These are phyloP conservation scores for Cicer arietinum DNA, from an alignment of 306 rosid genomes.

Conservation along the genomic window DNA sequence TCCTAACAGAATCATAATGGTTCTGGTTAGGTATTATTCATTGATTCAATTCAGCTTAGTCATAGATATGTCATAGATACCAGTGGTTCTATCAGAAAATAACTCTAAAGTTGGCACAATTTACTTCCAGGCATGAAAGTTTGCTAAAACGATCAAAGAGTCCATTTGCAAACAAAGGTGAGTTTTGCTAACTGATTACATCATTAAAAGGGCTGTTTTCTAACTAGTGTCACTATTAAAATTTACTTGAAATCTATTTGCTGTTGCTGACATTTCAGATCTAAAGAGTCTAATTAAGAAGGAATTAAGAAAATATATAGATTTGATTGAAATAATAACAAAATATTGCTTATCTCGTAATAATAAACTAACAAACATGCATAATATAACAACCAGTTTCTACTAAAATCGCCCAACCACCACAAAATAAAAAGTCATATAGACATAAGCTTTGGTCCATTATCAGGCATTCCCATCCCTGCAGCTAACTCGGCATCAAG, in stretches of 20 bases:
- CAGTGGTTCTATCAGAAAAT: too few species aligned
- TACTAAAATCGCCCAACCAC: slow-evolving; percentile 1
- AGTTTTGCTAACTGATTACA: background rate
- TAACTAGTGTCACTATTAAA: background rate
- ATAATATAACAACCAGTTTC: slow-evolving; percentile 10
- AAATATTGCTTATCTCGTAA: slow-evolving; percentile 13
- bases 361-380: background rate
- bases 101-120: too few species aligned
- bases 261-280: background rate
- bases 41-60: too few species aligned
- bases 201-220: background rate
- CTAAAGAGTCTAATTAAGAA: background rate
- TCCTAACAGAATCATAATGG: too few species aligned
- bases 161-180: too few species aligned
- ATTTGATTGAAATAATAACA: background rate
- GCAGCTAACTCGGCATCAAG: slow-evolving; percentile 91
- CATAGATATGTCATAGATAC: too few species aligned
- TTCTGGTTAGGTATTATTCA: too few species aligned
- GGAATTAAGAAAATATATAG: background rate
- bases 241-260: background rate
- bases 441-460: slow-evolving; percentile 91
- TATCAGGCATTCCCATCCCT: slow-evolving; percentile 98
- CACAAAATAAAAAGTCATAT: slow-evolving; percentile 41
- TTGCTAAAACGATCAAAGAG: too few species aligned
- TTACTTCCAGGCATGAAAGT: too few species aligned